Percentiles rank a stretch among this genome's conserved stretches.
phyloP scores from a whole-genome alignment of 306 rosid species.

The Quercus dentata region DNA sequence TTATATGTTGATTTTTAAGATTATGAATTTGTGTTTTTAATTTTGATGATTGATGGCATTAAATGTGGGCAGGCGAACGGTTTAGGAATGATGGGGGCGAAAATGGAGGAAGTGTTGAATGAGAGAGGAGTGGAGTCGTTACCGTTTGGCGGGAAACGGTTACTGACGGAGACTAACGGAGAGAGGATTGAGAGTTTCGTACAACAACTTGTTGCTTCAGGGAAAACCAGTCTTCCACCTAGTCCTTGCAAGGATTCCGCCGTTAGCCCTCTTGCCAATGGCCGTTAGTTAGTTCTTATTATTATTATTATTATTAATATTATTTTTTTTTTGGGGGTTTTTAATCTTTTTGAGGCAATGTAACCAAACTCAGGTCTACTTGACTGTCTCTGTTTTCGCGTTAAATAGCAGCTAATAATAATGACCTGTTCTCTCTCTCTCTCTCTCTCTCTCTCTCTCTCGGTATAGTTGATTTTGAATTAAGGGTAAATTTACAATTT shows the following conservation, averaged over 20 bases:
- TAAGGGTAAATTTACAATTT: too few relatives aligned
- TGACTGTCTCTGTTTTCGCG: conserved; percentile 1
- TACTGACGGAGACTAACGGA: conserved; percentile 91
- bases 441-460: not conserved
- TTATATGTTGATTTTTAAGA: not conserved
- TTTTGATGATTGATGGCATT: conserved; percentile 12
- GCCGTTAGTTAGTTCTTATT: conserved; percentile 32
- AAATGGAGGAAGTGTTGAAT: conserved; percentile 48
- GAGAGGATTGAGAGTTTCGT: conserved; percentile 76
- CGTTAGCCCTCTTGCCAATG: conserved; percentile 54
- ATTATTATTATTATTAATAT: too few relatives aligned
- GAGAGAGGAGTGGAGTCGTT: conserved; percentile 81
- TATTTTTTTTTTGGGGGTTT: not conserved
- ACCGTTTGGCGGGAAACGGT: conserved; percentile 99
- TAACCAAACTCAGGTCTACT: conserved; percentile 35
- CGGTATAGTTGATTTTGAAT: too few relatives aligned
- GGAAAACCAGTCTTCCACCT: conserved; percentile 67
- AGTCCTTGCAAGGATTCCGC: conserved; percentile 69
- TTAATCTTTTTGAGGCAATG: not conserved
- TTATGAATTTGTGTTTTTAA: not conserved
- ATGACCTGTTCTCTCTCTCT: not conserved
- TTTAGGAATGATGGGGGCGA: conserved; percentile 29
- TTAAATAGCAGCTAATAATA: conserved; percentile 22
- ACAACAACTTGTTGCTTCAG: conserved; percentile 67
- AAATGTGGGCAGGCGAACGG: conserved; percentile 59